phyloP scores from a whole-genome alignment of 1,139 yeast species.

The Yamadazyma oceani region DNA sequence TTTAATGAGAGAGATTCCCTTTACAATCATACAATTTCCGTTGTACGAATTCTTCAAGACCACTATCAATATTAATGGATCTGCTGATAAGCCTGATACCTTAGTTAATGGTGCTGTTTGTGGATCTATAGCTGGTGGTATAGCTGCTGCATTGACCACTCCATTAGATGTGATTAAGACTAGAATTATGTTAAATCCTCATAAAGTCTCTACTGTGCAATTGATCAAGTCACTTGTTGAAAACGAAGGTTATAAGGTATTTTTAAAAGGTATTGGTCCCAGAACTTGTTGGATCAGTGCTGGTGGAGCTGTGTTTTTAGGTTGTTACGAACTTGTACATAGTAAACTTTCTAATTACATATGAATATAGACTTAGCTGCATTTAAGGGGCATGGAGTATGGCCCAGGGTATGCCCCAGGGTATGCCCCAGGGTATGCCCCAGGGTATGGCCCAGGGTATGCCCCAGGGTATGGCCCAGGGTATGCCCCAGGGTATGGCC shows the following conservation, averaged over 20 bases:
- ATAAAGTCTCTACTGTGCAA: slow-evolving; percentile 44
- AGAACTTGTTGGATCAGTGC: slow-evolving; percentile 97
- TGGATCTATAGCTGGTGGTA: slow-evolving; percentile 92
- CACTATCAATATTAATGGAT: slow-evolving; percentile 32
- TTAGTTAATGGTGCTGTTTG: slow-evolving; percentile 86
- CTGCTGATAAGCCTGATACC: slow-evolving; percentile 35
- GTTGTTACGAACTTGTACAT: slow-evolving; percentile 81
- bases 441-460: no score
- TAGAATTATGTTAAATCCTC: slow-evolving; percentile 74
- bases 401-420: no score
- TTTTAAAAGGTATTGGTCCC: slow-evolving; percentile 86
- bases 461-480: no score
- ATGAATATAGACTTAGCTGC: no score
- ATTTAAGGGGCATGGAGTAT: no score
- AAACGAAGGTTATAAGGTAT: slow-evolving; percentile 70
- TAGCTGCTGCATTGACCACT: slow-evolving; percentile 92
- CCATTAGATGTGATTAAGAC: slow-evolving; percentile 94
- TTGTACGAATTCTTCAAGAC: slow-evolving; percentile 79
- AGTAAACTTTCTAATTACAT: slow-evolving; percentile 11
- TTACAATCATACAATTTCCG: slow-evolving; percentile 93
- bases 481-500: no score
- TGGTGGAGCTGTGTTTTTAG: slow-evolving; percentile 96
- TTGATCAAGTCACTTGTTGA: slow-evolving; percentile 49
- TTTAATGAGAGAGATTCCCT: slow-evolving; percentile 91
- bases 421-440: no score